Evolutionary conservation across 2,329 filamentous ascomycete species (phyloP), one percentile per base, ranked within the genome.

Genomic region (Stemphylium lycopersici): DNA sequence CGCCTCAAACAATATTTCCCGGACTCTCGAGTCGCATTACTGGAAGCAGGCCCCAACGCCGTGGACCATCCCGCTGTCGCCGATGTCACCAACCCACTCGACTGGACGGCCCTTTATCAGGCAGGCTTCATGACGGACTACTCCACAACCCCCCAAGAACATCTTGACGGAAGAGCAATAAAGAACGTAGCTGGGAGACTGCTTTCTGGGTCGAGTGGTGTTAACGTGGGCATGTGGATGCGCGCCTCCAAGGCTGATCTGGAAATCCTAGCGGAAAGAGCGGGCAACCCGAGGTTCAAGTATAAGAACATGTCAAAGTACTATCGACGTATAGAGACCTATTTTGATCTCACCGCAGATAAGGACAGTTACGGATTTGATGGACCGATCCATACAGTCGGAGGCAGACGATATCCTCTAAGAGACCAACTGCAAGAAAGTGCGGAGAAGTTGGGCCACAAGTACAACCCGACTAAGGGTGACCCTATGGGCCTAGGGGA

Each of bases 21-120:
- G 0, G 18, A 20, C 13, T 32, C 43, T 8, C 32, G 20, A 8
- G 48, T 67, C 33, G 56, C 46, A 8, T 40, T 67, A 1, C 31
- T 65, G 2, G 63, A 67, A 51, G 54, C 55, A 6, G 63, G 61
- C 10, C 55, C 62, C 15, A 52, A 63, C 32, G 62, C 52, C 51
- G 38, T 49, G 20, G 31, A 36, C 11, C 31, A 42, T 26, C 31
- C 47, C 13, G n/a, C n/a, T 15, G 48, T 66, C 31, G 60, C 52
- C 7, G 40, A 61, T 37, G 56, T 59, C 10, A 32, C 48, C 5
- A 34, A 55, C 33, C 32, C 32, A 41, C 13, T 29, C 11, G 50
- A 50, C n/a, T 57, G 32, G 38, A 49, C 45, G 10, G 18, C 24
- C 13, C 46, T 52, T 13, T 18, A 56, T n/a, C 38, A 37, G 24